A percentile compares a stretch with the other conserved stretches of the same genome.
Conservation (phyloP, 2,329 filamentous ascomycete genomes). For the Pseudonectria buxi region DNA sequence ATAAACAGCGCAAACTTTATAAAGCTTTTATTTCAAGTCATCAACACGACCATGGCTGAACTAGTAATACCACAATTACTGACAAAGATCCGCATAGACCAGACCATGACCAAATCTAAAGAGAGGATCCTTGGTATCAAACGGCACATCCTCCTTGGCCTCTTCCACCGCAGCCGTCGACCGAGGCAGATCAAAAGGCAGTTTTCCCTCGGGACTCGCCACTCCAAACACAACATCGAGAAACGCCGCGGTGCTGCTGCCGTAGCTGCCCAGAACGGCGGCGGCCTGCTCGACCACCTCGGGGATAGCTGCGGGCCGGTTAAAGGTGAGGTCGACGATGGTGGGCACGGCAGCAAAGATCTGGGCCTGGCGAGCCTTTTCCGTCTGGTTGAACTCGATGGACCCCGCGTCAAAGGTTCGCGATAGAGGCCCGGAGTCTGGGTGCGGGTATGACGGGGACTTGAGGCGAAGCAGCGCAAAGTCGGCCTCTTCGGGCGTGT, state of each 20-base stretch:
- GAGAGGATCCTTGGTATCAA: slow-evolving; percentile 17
- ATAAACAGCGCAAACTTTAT: no score
- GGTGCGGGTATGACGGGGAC: slow-evolving; percentile 28
- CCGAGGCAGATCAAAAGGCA: slow-evolving; percentile 28
- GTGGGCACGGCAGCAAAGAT: slow-evolving; percentile 33
- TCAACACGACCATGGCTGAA: no score
- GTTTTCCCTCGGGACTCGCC: slow-evolving; percentile 14
- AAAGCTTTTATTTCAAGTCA: no score
- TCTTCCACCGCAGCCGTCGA: slow-evolving; percentile 33
- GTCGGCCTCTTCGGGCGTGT: slow-evolving; percentile 32
- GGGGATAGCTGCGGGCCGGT: slow-evolving; percentile 35
- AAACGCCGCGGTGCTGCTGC: slow-evolving; percentile 32
- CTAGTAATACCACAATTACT: no score
- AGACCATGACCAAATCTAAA: slow-evolving; percentile 20
- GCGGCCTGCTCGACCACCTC: slow-evolving; percentile 32
- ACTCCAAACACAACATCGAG: slow-evolving; percentile 35
- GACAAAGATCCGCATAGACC: slow-evolving; percentile 4
- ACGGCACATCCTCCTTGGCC: slow-evolving; percentile 17
- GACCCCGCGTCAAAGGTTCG: slow-evolving; percentile 29
- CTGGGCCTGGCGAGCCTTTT: slow-evolving; percentile 16
- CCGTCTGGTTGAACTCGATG: slow-evolving; percentile 29
- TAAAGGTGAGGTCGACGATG: slow-evolving; percentile 36
- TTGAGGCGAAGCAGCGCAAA: slow-evolving; percentile 32
- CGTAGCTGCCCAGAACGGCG: slow-evolving; percentile 34
- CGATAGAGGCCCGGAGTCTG: slow-evolving; percentile 25